phyloP scores from a whole-genome alignment of 2,329 filamentous ascomycete species.

The Biscogniauxia mediterranea region DNA sequence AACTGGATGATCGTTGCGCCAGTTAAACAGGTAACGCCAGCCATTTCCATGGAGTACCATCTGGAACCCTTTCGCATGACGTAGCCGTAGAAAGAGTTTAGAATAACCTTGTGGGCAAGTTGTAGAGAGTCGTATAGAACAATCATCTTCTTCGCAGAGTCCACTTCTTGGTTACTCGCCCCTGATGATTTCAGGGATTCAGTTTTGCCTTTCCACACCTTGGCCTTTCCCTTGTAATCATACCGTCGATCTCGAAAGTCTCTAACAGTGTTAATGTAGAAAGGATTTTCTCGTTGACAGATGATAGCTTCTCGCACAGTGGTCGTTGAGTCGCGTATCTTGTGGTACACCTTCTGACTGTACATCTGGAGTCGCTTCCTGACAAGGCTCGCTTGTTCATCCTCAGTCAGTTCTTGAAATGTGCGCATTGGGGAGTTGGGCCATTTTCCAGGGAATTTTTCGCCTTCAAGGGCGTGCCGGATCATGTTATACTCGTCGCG shows the following conservation, averaged over 20 bases:
- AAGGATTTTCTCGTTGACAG: slow-evolving; percentile 95
- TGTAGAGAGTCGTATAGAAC: slow-evolving; percentile 93
- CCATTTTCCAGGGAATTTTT: slow-evolving; percentile 80
- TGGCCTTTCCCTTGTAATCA: slow-evolving; percentile 97
- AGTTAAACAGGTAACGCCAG: slow-evolving; percentile 94
- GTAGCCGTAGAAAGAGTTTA: slow-evolving; percentile 99
- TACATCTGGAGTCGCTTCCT: slow-evolving; percentile 89
- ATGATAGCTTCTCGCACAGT: slow-evolving; percentile 96
- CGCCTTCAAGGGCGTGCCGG: slow-evolving; percentile 83
- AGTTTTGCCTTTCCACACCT: slow-evolving; percentile 97
- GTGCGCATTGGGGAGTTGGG: slow-evolving; percentile 68
- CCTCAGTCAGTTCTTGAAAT: slow-evolving; percentile 76
- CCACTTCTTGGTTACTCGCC: slow-evolving; percentile 72
- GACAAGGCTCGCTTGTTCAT: slow-evolving; percentile 78
- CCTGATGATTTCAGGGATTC: slow-evolving; percentile 81
- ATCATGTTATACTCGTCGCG: slow-evolving; percentile 99
- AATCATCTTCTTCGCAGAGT: slow-evolving; percentile 98
- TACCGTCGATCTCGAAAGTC: slow-evolving; percentile 96
- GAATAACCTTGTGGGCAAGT: slow-evolving; percentile 95
- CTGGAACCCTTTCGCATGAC: slow-evolving; percentile 98
- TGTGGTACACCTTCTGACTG: slow-evolving; percentile 99
- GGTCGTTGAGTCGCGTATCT: slow-evolving; percentile 92
- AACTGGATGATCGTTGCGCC: slow-evolving; percentile 96
- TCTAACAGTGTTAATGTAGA: slow-evolving; percentile 95
- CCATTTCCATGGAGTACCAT: slow-evolving; percentile 99